phyloP scores from a whole-genome alignment of 2,329 filamentous ascomycete genomes.

The Pyrenophora graminea region DNA sequence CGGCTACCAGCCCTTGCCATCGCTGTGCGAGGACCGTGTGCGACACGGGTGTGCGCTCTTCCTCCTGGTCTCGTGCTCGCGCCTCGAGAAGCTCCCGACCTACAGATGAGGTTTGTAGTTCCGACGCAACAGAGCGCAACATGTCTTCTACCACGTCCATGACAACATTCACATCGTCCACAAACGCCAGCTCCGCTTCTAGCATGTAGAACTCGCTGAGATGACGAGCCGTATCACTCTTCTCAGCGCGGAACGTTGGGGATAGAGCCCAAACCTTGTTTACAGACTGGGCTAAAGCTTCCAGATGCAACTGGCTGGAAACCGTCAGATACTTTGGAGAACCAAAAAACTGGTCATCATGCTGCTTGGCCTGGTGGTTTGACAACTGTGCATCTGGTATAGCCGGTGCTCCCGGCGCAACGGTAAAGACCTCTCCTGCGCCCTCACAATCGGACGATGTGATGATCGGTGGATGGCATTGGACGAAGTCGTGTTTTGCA shows the following conservation, averaged over 20 bases:
- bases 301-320: conserved; percentile 90
- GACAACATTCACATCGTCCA: conserved; percentile 68
- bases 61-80: conserved; percentile 46
- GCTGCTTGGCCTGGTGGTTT: conserved; percentile 37
- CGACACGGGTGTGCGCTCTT: conserved; percentile 47
- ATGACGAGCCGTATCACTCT: conserved; percentile 88
- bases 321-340: conserved; percentile 93
- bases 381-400: conserved; percentile 15
- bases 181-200: conserved; percentile 85
- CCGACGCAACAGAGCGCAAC: conserved; percentile 62
- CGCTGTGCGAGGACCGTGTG: conserved; percentile 63
- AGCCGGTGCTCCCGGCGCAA: conserved; percentile 50
- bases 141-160: conserved; percentile 82
- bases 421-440: conserved; percentile 87
- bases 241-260: conserved; percentile 84
- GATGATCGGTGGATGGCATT: conserved; percentile 90
- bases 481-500: conserved; percentile 68
- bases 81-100: conserved; percentile 60
- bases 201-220: conserved; percentile 99
- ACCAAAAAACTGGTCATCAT: conserved; percentile 70
- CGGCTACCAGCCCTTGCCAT: conserved; percentile 71
- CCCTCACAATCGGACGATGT: conserved; percentile 98
- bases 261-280: conserved; percentile 93
- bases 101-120: conserved; percentile 55
- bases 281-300: conserved; percentile 85